These are phyloP conservation scores for Isabelozyma gotoi DNA, from an alignment of 805 yeast species.

Conservation along the genomic window DNA sequence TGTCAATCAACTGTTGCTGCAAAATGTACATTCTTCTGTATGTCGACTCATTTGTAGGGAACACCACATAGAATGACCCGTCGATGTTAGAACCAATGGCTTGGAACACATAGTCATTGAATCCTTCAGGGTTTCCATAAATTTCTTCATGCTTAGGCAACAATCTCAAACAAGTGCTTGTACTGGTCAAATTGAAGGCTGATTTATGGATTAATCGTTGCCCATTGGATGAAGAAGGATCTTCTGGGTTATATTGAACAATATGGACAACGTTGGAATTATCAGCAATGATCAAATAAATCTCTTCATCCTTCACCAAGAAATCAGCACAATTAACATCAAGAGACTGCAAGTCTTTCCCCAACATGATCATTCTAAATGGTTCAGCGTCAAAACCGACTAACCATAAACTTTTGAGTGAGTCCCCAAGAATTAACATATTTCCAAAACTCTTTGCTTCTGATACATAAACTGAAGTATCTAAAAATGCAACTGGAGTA, in stretches of 20 bases:
- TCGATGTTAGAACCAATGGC: slow-evolving; percentile 73
- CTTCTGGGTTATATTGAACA: slow-evolving; percentile 89
- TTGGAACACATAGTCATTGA: slow-evolving; percentile 39
- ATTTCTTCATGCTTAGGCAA: slow-evolving; percentile 39
- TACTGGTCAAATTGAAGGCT: slow-evolving; percentile 66
- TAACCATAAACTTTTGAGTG: slow-evolving; percentile 71
- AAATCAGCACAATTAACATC: slow-evolving; percentile 77
- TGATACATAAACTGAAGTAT: slow-evolving; percentile 74
- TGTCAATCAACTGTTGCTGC: slow-evolving; percentile 84
- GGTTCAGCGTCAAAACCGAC: slow-evolving; percentile 96
- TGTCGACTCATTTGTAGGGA: slow-evolving; percentile 71
- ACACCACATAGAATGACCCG: slow-evolving; percentile 73
- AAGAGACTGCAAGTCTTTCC: slow-evolving; percentile 66
- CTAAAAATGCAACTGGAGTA: slow-evolving; percentile 91
- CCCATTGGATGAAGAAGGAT: slow-evolving; percentile 78
- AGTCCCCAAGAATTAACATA: slow-evolving; percentile 77
- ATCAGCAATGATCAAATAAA: slow-evolving; percentile 69
- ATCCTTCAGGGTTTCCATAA: slow-evolving; percentile 25
- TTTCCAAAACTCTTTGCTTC: slow-evolving; percentile 85
- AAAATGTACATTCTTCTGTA: slow-evolving; percentile 81
- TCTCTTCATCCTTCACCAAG: slow-evolving; percentile 65
- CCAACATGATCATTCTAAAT: slow-evolving; percentile 74
- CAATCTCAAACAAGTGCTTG: slow-evolving; percentile 53
- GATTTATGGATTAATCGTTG: slow-evolving; percentile 68
- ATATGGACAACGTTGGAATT: slow-evolving; percentile 64